Evolutionary conservation across 2,329 filamentous ascomycete species (phyloP).

Genomic region (Nectriaceae sp.): DNA sequence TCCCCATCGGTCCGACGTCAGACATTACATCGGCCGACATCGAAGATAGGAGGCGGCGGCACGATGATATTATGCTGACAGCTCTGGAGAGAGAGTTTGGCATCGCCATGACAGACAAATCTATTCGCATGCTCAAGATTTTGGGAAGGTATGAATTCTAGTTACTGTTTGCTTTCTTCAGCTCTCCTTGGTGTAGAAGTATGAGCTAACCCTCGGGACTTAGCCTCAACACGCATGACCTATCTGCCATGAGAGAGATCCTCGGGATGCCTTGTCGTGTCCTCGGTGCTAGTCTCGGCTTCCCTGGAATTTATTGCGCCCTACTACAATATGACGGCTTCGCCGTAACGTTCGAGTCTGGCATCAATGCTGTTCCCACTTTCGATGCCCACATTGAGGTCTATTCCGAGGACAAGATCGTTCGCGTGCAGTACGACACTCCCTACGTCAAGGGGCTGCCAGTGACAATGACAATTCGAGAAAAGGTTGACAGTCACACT

Average conservation of each 20-base stretch:
- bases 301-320: conserved; percentile 36
- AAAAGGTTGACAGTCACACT: conserved; percentile 36
- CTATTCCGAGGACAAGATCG: conserved; percentile 54
- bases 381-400: conserved; percentile 57
- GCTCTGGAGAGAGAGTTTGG: conserved; percentile 3
- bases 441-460: conserved; percentile 59
- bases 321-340: conserved; percentile 50
- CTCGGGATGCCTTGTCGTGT: conserved; percentile 21
- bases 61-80: background rate
- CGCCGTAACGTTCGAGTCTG: conserved; percentile 58
- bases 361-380: conserved; percentile 51
- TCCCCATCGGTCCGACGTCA: conserved; percentile 15
- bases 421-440: conserved; percentile 56
- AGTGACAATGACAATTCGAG: conserved; percentile 48
- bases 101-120: conserved; percentile 1
- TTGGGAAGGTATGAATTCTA: conserved; percentile 3
- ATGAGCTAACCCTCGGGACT: background rate
- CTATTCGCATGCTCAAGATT: conserved; percentile 6
- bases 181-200: background rate
- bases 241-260: conserved; percentile 22
- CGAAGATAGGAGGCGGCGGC: background rate
- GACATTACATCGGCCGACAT: background rate
- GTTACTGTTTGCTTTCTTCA: background rate
- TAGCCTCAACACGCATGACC: conserved; percentile 15
- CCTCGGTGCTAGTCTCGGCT: conserved; percentile 28